These are phyloP conservation scores for Candida xyloterini DNA, from an alignment of 805 yeast species.

Conservation along the genomic window DNA sequence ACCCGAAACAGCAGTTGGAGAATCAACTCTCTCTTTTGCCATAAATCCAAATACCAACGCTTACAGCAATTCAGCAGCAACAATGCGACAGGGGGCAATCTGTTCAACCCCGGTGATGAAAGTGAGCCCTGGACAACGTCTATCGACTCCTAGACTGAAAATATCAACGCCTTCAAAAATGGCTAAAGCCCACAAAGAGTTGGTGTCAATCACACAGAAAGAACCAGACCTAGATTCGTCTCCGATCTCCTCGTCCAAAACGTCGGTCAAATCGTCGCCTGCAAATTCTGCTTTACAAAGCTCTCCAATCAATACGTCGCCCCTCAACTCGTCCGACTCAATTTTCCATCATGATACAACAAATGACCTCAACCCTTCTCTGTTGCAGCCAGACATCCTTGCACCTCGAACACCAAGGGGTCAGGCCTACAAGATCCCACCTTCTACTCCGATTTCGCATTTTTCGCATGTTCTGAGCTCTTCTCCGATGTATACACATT, in stretches of 20 bases:
- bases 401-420: conserved; percentile 7
- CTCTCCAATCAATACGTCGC: conserved; percentile 32
- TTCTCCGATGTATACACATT: conserved; percentile 34
- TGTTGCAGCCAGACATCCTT: conserved; percentile 19
- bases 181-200: conserved; percentile 22
- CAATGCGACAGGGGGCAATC: conserved; percentile 28
- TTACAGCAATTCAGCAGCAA: conserved; percentile 29
- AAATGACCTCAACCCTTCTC: conserved; percentile 24
- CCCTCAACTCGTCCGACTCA: conserved; percentile 11
- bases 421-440: conserved; percentile 1
- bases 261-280: conserved; percentile 16
- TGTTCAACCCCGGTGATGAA: conserved; percentile 33
- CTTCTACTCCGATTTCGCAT: conserved; percentile 32
- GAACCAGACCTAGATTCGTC: conserved; percentile 6
- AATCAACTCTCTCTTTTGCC: conserved; percentile 25
- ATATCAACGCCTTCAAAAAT: conserved; percentile 2
- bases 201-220: conserved; percentile 19
- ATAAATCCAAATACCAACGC: conserved; percentile 24
- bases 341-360: neutral
- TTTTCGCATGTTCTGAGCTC: conserved; percentile 33
- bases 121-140: conserved; percentile 27
- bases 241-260: conserved; percentile 8
- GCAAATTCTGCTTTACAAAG: conserved; percentile 13
- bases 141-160: conserved; percentile 13
- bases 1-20: conserved; percentile 24